Conservation (phyloP, 2,329 filamentous ascomycete genomes). For the Neobulgaria alba region DNA sequence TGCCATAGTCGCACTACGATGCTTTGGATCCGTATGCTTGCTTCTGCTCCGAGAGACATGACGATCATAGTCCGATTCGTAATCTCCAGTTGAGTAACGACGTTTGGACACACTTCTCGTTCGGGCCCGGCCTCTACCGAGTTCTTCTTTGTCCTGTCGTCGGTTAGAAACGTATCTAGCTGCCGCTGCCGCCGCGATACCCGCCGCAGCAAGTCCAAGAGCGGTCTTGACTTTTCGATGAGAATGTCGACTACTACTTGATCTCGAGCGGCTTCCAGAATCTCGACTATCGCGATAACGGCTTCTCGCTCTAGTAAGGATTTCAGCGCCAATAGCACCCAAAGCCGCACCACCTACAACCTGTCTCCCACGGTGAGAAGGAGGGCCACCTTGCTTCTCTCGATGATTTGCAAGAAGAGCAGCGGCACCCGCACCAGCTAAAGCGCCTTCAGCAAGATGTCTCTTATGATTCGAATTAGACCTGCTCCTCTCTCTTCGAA, state of each 20-base stretch:
- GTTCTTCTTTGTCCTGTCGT: slow-evolving; percentile 52
- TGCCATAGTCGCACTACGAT: slow-evolving; percentile 25
- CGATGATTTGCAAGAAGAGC: slow-evolving; percentile 50
- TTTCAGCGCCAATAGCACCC: slow-evolving; percentile 54
- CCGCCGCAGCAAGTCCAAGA: slow-evolving; percentile 53
- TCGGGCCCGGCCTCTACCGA: slow-evolving; percentile 43
- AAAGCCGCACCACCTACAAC: slow-evolving; percentile 46
- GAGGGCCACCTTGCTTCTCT: slow-evolving; percentile 30
- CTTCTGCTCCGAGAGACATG: slow-evolving; percentile 35
- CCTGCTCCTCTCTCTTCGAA: slow-evolving; percentile 41
- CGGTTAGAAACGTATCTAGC: slow-evolving; percentile 54
- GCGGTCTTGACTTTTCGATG: slow-evolving; percentile 50
- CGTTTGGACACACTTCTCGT: slow-evolving; percentile 36
- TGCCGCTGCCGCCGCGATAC: slow-evolving; percentile 55
- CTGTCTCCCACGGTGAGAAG: slow-evolving; percentile 23
- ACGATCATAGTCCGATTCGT: slow-evolving; percentile 23
- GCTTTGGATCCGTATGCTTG: slow-evolving; percentile 42
- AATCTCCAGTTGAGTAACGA: slow-evolving; percentile 33
- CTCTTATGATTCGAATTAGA: slow-evolving; percentile 47
- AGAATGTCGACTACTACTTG: slow-evolving; percentile 26
- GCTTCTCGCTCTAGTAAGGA: slow-evolving; percentile 49
- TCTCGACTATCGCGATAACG: slow-evolving; percentile 48
- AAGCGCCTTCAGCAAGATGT: slow-evolving; percentile 54
- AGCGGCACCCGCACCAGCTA: slow-evolving; percentile 53
- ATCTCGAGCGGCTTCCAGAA: slow-evolving; percentile 33